Evolutionary conservation across 2,329 filamentous ascomycete genomes (phyloP).

Genomic region (Bipolaris sorokiniana): DNA sequence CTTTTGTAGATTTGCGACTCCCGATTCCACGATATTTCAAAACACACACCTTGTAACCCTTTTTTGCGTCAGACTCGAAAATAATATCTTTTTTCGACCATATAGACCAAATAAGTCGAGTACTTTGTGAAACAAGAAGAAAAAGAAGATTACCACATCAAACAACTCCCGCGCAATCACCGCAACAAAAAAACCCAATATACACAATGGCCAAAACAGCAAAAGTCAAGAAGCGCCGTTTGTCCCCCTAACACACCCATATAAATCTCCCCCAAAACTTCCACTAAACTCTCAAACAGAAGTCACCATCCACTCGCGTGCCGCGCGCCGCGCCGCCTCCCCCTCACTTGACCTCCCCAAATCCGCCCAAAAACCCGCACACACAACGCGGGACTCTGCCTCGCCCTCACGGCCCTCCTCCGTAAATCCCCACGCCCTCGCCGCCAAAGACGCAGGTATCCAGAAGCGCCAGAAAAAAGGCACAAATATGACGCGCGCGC

Average conservation of each 20-base stretch:
- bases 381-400: conserved; percentile 47
- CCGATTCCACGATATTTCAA: background rate
- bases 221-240: conserved; percentile 55
- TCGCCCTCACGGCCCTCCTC: conserved; percentile 32
- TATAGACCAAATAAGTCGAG: background rate
- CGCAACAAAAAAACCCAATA: background rate
- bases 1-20: conserved; percentile 13
- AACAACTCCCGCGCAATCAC: background rate
- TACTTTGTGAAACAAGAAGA: background rate
- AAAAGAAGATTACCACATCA: background rate
- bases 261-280: background rate
- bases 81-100: too few relatives aligned
- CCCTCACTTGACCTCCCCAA: conserved; percentile 75
- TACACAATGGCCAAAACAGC: conserved; percentile 53
- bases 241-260: background rate
- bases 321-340: conserved; percentile 73
- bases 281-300: conserved; percentile 50
- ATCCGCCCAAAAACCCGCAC: conserved; percentile 61
- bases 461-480: conserved; percentile 68
- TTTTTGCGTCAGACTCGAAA: background rate
- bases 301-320: conserved; percentile 73
- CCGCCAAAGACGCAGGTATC: conserved; percentile 72
- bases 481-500: conserved; percentile 55
- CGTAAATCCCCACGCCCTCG: conserved; percentile 62
- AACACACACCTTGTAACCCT: background rate